Evolutionary conservation across 768 basidiomycete species (phyloP).

Genomic region (Podaxis sp.): DNA sequence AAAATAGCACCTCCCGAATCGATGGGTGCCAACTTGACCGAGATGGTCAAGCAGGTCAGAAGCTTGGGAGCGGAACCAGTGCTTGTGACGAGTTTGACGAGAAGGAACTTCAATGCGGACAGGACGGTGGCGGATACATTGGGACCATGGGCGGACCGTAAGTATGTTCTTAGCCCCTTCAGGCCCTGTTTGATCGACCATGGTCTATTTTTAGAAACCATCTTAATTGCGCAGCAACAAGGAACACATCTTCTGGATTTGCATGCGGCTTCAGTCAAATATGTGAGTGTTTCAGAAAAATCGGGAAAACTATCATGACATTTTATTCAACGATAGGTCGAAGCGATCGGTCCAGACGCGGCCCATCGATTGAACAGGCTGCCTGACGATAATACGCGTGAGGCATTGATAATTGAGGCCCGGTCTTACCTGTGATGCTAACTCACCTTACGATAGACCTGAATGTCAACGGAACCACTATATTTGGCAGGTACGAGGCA

Average conservation of each 20-base stretch:
- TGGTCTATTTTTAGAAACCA: conserved; percentile 28
- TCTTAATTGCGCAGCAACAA: conserved; percentile 34
- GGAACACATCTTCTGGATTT: conserved; percentile 38
- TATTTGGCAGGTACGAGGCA: conserved; percentile 35
- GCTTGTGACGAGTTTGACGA: conserved; percentile 39
- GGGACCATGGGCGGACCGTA: conserved; percentile 38
- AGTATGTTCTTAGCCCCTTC: conserved; percentile 2
- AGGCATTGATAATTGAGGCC: conserved; percentile 9
- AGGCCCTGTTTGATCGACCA: not conserved
- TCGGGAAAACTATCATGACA: not conserved
- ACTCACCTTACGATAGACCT: conserved; percentile 24
- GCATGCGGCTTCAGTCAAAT: conserved; percentile 37
- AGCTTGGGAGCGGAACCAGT: conserved; percentile 39
- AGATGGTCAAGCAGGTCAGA: conserved; percentile 38
- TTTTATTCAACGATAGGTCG: conserved; percentile 23
- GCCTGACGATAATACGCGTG: conserved; percentile 39
- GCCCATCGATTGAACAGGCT: conserved; percentile 38
- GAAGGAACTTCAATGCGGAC: conserved; percentile 35
- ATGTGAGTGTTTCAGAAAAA: conserved; percentile 21
- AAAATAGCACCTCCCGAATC: conserved; percentile 43
- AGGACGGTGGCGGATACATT: conserved; percentile 37
- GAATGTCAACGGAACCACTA: conserved; percentile 39
- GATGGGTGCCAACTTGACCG: conserved; percentile 42
- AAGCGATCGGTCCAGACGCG: conserved; percentile 40
- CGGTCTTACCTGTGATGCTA: not conserved